Evolutionary conservation across 257 asterid genomes (phyloP).

Genomic region (Solanum dulcamara): DNA sequence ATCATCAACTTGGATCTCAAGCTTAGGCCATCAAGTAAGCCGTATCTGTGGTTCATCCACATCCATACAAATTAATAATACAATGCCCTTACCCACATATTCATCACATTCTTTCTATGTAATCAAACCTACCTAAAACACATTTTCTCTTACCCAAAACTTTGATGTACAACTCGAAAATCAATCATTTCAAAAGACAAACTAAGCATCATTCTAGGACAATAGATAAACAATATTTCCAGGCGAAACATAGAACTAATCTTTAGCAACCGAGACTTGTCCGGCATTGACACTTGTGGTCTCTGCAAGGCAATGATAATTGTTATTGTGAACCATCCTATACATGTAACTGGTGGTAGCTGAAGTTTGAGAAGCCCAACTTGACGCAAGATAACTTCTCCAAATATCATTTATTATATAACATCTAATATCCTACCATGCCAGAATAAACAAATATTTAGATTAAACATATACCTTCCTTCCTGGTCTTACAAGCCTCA

Average conservation of each 20-base stretch:
- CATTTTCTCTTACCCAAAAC: not conserved
- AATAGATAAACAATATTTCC: not conserved
- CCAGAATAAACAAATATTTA: not conserved
- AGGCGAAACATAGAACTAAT: not conserved
- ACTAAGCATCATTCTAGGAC: not conserved
- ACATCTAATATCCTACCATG: not conserved
- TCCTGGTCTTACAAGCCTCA: constrained; percentile 92
- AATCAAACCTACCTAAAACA: not conserved
- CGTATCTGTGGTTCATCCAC: not conserved
- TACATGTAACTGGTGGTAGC: not conserved
- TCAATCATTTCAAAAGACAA: not conserved
- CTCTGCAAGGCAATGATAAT: not conserved
- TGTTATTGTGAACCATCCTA: not conserved
- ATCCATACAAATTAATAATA: not conserved
- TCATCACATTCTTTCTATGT: not conserved
- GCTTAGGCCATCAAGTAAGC: not conserved
- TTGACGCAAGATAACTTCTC: not conserved
- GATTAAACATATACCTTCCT: constrained; percentile 37
- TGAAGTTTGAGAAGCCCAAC: not conserved
- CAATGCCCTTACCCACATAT: not conserved
- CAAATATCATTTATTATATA: not conserved
- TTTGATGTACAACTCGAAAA: not conserved
- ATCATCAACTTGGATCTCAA: not conserved
- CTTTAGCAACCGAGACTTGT: not conserved
- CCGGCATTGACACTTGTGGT: not conserved